Conservation (phyloP, 208 protist species). For the Trypanosoma grayi region DNA sequence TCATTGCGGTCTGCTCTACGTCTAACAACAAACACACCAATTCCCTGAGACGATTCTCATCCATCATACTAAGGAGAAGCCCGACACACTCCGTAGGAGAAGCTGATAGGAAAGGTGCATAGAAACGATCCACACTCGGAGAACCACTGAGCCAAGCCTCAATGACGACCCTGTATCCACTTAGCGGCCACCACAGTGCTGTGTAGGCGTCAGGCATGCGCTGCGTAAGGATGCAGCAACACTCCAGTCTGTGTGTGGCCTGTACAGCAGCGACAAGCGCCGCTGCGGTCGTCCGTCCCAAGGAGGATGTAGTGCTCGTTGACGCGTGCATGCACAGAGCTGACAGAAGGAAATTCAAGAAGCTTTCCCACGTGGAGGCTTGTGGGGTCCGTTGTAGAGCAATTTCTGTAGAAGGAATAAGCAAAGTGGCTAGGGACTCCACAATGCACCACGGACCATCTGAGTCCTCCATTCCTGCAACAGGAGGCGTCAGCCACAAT, state of each 20-base stretch:
- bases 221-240: conserved; percentile 10
- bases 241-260: conserved; percentile 16
- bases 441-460: neutral
- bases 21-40: conserved; percentile 6
- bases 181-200: neutral
- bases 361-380: conserved; percentile 9
- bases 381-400: neutral
- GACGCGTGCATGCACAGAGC: neutral
- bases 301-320: neutral
- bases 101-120: neutral
- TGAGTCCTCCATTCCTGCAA: neutral
- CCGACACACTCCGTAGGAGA: conserved; percentile 17
- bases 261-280: conserved; percentile 13
- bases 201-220: conserved; percentile 8
- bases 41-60: conserved; percentile 1
- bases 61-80: conserved; percentile 4
- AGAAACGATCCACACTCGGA: conserved; percentile 4
- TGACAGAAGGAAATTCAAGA: conserved; percentile 9
- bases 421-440: conserved; percentile 3
- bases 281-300: conserved; percentile 2
- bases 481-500: conserved; percentile 4
- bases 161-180: conserved; percentile 9
- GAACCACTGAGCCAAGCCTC: conserved; percentile 8
- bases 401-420: neutral
- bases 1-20: neutral